These are phyloP conservation scores for Capsicum pubescens DNA, from an alignment of 257 asterid genomes.

Conservation along the genomic window DNA sequence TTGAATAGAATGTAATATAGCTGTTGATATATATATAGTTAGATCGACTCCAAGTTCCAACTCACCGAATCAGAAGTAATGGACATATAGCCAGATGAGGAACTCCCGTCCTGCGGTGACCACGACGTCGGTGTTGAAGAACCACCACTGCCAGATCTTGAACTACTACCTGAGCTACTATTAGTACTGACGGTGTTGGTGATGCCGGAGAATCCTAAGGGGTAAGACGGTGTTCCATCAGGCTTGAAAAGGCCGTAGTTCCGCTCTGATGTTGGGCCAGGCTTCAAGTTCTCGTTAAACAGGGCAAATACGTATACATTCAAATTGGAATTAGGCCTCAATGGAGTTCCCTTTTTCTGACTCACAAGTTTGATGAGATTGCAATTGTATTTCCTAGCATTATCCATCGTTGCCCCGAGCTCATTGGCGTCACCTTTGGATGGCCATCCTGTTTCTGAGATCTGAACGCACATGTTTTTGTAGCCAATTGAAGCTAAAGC, in stretches of 20 bases:
- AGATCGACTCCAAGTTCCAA: too few relatives aligned
- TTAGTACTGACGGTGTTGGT: background rate
- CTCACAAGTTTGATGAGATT: conserved; percentile 63
- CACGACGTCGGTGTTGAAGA: conserved; percentile 28
- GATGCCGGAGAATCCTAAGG: conserved; percentile 24
- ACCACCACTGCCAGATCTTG: background rate
- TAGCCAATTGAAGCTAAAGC: conserved; percentile 74
- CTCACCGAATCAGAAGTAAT: conserved; percentile 71
- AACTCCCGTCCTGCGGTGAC: conserved; percentile 40
- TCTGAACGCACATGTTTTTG: conserved; percentile 67
- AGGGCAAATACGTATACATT: conserved; percentile 71
- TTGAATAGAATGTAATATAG: too few relatives aligned
- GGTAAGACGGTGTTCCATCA: conserved; percentile 62
- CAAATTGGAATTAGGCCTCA: conserved; percentile 67
- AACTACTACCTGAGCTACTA: background rate
- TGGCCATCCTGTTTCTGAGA: conserved; percentile 97
- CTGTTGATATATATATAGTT: too few relatives aligned
- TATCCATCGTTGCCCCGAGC: conserved; percentile 77
- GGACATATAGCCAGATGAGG: conserved; percentile 49
- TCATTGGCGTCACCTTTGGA: conserved; percentile 84
- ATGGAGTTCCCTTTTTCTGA: conserved; percentile 76
- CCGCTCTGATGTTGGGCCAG: conserved; percentile 89
- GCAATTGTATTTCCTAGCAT: conserved; percentile 73
- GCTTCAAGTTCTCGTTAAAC: conserved; percentile 88
- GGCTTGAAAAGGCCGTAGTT: conserved; percentile 88